These are phyloP conservation scores for Zangia roseola DNA, from an alignment of 768 basidiomycete species.

Conservation along the genomic window DNA sequence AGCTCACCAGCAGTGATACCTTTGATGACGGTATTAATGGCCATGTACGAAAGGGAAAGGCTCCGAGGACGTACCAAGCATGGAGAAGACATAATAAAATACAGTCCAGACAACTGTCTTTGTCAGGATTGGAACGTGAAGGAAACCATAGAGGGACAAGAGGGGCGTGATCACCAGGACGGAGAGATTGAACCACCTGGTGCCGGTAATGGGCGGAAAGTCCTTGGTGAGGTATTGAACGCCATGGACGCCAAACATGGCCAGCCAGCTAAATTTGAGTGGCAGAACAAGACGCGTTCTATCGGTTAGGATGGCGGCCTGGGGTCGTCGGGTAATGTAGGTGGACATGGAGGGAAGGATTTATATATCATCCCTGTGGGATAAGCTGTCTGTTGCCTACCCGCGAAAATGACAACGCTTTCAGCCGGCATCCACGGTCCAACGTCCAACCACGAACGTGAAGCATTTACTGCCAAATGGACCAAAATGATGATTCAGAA, in stretches of 20 bases:
- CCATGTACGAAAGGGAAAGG: conserved; percentile 8
- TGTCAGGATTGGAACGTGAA: conserved; percentile 41
- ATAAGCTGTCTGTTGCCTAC: conserved; percentile 14
- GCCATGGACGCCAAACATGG: conserved; percentile 11
- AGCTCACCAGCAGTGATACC: conserved; percentile 50
- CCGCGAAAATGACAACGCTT: conserved; percentile 18
- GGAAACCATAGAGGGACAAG: conserved; percentile 67
- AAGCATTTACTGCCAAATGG: neutral
- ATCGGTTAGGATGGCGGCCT: conserved; percentile 7
- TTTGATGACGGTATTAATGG: conserved; percentile 20
- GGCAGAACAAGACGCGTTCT: conserved; percentile 1
- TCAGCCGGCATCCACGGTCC: conserved; percentile 23
- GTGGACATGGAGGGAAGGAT: conserved; percentile 9
- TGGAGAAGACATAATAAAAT: conserved; percentile 82
- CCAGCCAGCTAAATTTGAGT: neutral
- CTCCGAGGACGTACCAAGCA: conserved; percentile 56
- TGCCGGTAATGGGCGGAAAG: conserved; percentile 51
- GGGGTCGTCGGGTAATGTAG: conserved; percentile 15
- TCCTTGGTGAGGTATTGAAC: conserved; percentile 17
- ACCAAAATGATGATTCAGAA: conserved; percentile 12
- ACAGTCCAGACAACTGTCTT: conserved; percentile 62
- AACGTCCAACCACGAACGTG: conserved; percentile 14
- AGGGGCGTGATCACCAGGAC: conserved; percentile 70
- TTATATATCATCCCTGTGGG: conserved; percentile 31
- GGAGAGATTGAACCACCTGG: conserved; percentile 77